Evolutionary conservation across 805 yeast genomes (phyloP).

Genomic region (Spathaspora arborariae): DNA sequence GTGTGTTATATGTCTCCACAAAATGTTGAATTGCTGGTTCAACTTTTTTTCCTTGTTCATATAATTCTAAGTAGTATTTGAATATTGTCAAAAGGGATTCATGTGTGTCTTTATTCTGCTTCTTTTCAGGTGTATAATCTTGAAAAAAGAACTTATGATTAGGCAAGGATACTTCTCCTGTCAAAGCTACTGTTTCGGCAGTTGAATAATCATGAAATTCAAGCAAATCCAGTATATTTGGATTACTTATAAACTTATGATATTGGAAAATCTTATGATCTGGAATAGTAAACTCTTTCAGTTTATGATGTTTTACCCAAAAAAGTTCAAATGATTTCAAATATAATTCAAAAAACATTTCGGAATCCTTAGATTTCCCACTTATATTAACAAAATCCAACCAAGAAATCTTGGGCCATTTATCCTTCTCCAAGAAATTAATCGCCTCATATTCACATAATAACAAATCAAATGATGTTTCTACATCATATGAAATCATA

Average conservation of each 20-base stretch:
- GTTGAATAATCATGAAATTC: constrained; percentile 25
- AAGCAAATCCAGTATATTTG: constrained; percentile 2
- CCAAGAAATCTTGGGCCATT: constrained; percentile 40
- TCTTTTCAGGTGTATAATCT: neutral
- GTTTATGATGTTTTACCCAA: constrained; percentile 4
- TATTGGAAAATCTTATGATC: constrained; percentile 5
- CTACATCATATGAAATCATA: constrained; percentile 13
- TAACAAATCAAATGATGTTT: constrained; percentile 23
- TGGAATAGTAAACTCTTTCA: neutral
- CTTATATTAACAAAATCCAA: constrained; percentile 28
- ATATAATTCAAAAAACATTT: constrained; percentile 23
- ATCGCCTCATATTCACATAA: constrained; percentile 26
- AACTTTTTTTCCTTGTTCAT: constrained; percentile 6
- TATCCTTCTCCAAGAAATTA: constrained; percentile 19
- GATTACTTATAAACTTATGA: neutral
- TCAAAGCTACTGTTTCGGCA: constrained; percentile 30
- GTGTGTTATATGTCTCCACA: constrained; percentile 19
- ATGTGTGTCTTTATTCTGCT: neutral
- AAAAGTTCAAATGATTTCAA: constrained; percentile 32
- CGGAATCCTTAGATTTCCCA: constrained; percentile 23
- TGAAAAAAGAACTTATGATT: constrained; percentile 14
- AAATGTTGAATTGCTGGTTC: constrained; percentile 26
- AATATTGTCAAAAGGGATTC: constrained; percentile 14
- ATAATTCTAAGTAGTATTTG: constrained; percentile 13
- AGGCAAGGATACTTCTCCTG: constrained; percentile 20